Conservation (phyloP, 805 yeast species). For the Peterozyma xylosa region DNA sequence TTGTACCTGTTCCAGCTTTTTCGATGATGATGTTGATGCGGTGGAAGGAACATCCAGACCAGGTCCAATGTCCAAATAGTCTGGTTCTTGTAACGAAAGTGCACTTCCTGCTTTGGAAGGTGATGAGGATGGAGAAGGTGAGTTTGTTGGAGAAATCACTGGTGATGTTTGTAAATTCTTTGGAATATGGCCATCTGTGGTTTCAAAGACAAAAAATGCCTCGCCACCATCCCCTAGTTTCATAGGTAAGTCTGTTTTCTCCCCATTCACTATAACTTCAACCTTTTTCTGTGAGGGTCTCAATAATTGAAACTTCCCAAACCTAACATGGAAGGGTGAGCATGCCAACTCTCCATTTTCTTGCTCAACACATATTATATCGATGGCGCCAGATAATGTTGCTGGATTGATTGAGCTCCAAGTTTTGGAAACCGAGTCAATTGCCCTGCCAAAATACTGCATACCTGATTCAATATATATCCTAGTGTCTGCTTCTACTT, state of each 20-base stretch:
- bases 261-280: slow-evolving; percentile 79
- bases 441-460: slow-evolving; percentile 96
- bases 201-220: slow-evolving; percentile 93
- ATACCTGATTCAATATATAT: slow-evolving; percentile 25
- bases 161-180: slow-evolving; percentile 80
- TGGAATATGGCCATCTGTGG: slow-evolving; percentile 64
- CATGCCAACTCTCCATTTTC: slow-evolving; percentile 73
- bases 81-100: slow-evolving; percentile 34
- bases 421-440: slow-evolving; percentile 91
- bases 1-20: slow-evolving; percentile 27
- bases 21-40: slow-evolving; percentile 1
- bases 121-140: slow-evolving; percentile 44
- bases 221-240: slow-evolving; percentile 97
- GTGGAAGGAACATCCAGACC: background rate
- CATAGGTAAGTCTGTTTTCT: slow-evolving; percentile 81
- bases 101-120: slow-evolving; percentile 10
- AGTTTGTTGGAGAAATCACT: slow-evolving; percentile 57
- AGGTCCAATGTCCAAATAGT: slow-evolving; percentile 36
- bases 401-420: slow-evolving; percentile 98
- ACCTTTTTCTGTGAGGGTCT: slow-evolving; percentile 95
- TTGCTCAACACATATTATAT: slow-evolving; percentile 89
- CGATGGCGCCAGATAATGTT: slow-evolving; percentile 94
- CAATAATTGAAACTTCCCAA: slow-evolving; percentile 87
- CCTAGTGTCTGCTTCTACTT: no score
- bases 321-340: slow-evolving; percentile 94